Percentiles rank a stretch among this genome's conserved stretches.
Evolutionary conservation across 2,329 filamentous ascomycete genomes (phyloP).

Genomic region (Neopestalotiopsis sp.): DNA sequence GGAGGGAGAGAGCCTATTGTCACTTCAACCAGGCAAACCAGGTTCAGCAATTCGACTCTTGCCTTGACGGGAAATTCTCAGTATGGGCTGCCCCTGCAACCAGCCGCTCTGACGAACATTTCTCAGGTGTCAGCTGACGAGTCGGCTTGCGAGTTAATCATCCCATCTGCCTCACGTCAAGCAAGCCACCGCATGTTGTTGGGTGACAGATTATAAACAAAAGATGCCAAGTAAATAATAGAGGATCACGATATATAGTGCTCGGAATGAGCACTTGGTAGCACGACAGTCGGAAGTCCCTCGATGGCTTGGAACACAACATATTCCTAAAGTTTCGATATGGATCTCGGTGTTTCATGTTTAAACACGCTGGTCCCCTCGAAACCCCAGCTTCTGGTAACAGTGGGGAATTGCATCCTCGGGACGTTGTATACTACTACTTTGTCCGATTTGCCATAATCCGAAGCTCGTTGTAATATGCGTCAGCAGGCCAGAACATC

Average conservation of each 20-base stretch:
- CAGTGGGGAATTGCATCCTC: slow-evolving; percentile 23
- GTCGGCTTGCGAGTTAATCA: not conserved
- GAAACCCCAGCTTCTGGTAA: slow-evolving; percentile 27
- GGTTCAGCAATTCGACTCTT: not conserved
- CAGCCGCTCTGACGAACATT: not conserved
- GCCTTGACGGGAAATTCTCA: not conserved
- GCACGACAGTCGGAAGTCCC: slow-evolving; percentile 36
- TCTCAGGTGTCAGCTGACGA: not conserved
- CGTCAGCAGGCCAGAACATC: not conserved
- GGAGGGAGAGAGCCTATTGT: not conserved
- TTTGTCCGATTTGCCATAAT: not conserved
- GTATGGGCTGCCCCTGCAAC: not conserved
- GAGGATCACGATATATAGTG: not conserved
- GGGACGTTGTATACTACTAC: not conserved
- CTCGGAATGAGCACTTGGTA: slow-evolving; percentile 26
- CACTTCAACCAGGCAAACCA: not conserved
- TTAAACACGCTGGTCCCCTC: not conserved
- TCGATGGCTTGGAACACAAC: slow-evolving; percentile 29
- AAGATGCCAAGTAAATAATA: not conserved
- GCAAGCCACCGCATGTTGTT: not conserved
- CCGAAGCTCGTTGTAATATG: not conserved
- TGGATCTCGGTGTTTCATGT: slow-evolving; percentile 8
- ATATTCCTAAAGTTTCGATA: slow-evolving; percentile 26
- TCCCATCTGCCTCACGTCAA: not conserved
- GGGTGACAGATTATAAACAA: not conserved